phyloP scores from a whole-genome alignment of 148 eudicot genomes.

The Vaccinium macrocarpon region DNA sequence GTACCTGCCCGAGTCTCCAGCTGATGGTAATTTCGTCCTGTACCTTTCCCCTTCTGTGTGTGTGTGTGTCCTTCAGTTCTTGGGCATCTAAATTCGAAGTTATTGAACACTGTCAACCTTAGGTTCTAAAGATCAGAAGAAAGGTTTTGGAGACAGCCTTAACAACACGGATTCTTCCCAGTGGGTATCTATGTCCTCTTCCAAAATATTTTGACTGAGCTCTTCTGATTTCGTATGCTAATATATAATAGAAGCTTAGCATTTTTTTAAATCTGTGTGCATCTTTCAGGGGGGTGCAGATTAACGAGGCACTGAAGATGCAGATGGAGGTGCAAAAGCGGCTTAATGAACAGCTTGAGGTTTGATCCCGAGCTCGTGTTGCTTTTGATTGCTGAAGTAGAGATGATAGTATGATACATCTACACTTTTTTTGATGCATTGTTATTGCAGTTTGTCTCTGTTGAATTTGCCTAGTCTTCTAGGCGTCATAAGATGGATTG shows the following conservation, averaged over 20 bases:
- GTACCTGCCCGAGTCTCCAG: slow-evolving; percentile 59
- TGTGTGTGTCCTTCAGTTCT: not conserved
- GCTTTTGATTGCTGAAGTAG: not conserved
- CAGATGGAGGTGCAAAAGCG: slow-evolving; percentile 97
- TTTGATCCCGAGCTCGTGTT: slow-evolving; percentile 24
- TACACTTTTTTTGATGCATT: not conserved
- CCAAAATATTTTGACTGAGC: not conserved
- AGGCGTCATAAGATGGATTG: not conserved
- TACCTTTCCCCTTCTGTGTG: not conserved
- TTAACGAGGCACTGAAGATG: slow-evolving; percentile 75
- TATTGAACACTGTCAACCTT: slow-evolving; percentile 16
- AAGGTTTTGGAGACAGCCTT: slow-evolving; percentile 41
- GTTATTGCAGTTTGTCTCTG: not conserved
- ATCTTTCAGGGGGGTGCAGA: slow-evolving; percentile 52
- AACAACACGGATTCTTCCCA: slow-evolving; percentile 43
- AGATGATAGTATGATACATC: not conserved
- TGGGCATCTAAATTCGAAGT: not conserved
- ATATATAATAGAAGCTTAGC: not conserved
- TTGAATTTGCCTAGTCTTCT: not conserved
- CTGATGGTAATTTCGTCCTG: slow-evolving; percentile 44
- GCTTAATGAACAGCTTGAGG: slow-evolving; percentile 93
- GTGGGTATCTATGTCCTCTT: slow-evolving; percentile 32
- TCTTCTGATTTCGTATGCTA: not conserved
- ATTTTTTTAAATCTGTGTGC: not conserved
- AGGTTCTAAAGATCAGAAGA: slow-evolving; percentile 65